These are phyloP conservation scores for Solanum sitiens DNA, from an alignment of 257 asterid genomes.

Conservation along the genomic window DNA sequence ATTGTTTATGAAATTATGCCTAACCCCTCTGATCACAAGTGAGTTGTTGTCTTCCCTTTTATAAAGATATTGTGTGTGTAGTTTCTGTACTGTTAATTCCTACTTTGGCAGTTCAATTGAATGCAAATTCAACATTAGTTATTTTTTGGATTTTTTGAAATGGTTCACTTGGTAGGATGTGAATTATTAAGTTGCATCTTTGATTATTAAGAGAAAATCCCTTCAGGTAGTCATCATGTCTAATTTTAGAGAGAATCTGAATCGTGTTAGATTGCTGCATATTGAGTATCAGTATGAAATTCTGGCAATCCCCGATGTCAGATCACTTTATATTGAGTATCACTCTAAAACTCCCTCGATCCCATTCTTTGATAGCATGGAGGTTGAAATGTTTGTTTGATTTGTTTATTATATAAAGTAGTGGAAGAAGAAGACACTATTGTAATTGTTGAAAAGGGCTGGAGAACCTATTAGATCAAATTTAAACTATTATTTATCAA, in stretches of 20 bases:
- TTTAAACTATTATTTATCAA: not conserved
- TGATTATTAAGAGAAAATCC: not conserved
- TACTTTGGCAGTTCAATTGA: not conserved
- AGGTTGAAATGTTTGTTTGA: not conserved
- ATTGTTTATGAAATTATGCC: slow-evolving; percentile 93
- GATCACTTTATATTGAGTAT: not conserved
- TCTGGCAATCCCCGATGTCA: not conserved
- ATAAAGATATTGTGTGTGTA: not conserved
- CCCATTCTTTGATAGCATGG: not conserved
- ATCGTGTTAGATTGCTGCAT: not conserved
- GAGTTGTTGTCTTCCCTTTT: slow-evolving; percentile 21
- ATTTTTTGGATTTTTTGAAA: not conserved
- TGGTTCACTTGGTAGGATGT: not conserved
- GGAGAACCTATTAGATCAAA: not conserved
- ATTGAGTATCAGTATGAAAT: not conserved
- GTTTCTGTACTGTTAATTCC: not conserved
- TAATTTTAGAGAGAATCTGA: not conserved
- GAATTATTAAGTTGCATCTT: not conserved
- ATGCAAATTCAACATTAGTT: not conserved
- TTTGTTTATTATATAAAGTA: not conserved
- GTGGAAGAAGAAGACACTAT: not conserved
- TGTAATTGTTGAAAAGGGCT: not conserved
- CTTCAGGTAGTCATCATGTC: not conserved
- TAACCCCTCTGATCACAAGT: slow-evolving; percentile 99
- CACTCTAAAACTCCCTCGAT: not conserved